These are phyloP conservation scores for Scytalidium sp. DNA, from an alignment of 2,329 filamentous ascomycete genomes.

Conservation along the genomic window DNA sequence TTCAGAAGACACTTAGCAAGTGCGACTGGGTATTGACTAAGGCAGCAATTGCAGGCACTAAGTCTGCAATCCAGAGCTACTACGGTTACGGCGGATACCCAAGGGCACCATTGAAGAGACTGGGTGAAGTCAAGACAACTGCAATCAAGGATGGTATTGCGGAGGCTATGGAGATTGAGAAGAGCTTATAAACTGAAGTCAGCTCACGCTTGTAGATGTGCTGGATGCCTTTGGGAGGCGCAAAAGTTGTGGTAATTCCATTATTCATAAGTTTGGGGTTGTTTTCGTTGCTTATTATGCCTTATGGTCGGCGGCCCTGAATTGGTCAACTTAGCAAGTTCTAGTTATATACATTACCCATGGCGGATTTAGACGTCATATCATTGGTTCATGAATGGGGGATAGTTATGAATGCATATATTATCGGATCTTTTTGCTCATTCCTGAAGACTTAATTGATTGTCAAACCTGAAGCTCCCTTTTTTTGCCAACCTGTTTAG, in stretches of 20 bases:
- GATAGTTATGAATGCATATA: not conserved
- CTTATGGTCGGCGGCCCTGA: not conserved
- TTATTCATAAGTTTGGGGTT: not conserved
- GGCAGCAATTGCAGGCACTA: conserved; percentile 81
- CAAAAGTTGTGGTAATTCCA: too few species aligned
- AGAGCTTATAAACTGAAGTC: conserved; percentile 27
- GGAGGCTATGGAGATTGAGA: conserved; percentile 66
- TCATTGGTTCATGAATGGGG: not conserved
- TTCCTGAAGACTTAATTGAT: not conserved
- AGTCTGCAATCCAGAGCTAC: conserved; percentile 76
- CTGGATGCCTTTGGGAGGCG: too few species aligned
- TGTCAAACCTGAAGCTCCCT: not conserved
- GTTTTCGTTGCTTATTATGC: not conserved
- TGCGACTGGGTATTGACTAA: conserved; percentile 84
- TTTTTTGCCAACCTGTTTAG: not conserved
- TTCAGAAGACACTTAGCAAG: conserved; percentile 75
- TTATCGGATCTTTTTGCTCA: too few species aligned
- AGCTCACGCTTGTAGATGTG: not conserved
- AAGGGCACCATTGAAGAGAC: conserved; percentile 66
- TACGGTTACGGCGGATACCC: conserved; percentile 80
- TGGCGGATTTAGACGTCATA: not conserved
- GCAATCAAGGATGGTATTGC: conserved; percentile 53
- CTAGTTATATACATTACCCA: not conserved
- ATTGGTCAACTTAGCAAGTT: not conserved
- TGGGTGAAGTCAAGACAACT: conserved; percentile 53